Evolutionary conservation across 1,139 yeast species (phyloP).

Genomic region (Yamadazyma sp.): DNA sequence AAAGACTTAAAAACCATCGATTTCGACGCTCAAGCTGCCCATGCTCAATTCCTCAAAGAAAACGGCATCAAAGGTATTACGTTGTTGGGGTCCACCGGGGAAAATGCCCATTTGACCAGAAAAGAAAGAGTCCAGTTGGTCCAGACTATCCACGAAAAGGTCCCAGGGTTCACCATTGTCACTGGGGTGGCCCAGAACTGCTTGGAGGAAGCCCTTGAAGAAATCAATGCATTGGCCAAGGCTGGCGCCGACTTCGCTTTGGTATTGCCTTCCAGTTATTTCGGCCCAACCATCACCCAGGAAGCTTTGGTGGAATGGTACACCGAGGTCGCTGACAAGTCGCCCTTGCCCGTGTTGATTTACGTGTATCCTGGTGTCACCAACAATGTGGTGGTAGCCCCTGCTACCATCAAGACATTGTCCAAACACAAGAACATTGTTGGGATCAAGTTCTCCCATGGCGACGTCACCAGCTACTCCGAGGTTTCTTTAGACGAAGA

Average conservation of each 20-base stretch:
- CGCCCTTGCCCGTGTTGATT: conserved; percentile 45
- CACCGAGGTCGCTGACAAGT: conserved; percentile 41
- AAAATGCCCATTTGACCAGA: conserved; percentile 44
- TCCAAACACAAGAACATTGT: conserved; percentile 44
- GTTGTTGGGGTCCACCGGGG: conserved; percentile 45
- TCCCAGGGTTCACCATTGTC: conserved; percentile 39
- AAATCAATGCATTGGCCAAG: conserved; percentile 31
- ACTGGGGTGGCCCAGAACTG: conserved; percentile 48
- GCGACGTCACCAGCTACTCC: conserved; percentile 27
- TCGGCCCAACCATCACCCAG: conserved; percentile 41
- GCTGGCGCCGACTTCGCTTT: conserved; percentile 48
- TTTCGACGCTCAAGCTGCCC: conserved; percentile 31
- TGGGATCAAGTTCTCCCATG: conserved; percentile 48
- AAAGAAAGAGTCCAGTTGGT: conserved; percentile 38
- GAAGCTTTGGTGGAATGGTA: conserved; percentile 45
- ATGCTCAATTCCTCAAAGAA: conserved; percentile 30
- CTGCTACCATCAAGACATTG: conserved; percentile 29
- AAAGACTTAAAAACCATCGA: conserved; percentile 29
- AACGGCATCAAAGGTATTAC: conserved; percentile 36
- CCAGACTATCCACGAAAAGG: conserved; percentile 30
- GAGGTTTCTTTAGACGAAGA: conserved; percentile 37
- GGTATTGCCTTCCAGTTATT: conserved; percentile 47
- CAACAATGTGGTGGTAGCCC: conserved; percentile 31
- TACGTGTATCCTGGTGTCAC: conserved; percentile 54
- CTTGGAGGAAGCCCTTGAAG: conserved; percentile 39